Evolutionary conservation across 495 filamentous ascomycete species (phyloP).

Genomic region (Penicillium lagena): DNA sequence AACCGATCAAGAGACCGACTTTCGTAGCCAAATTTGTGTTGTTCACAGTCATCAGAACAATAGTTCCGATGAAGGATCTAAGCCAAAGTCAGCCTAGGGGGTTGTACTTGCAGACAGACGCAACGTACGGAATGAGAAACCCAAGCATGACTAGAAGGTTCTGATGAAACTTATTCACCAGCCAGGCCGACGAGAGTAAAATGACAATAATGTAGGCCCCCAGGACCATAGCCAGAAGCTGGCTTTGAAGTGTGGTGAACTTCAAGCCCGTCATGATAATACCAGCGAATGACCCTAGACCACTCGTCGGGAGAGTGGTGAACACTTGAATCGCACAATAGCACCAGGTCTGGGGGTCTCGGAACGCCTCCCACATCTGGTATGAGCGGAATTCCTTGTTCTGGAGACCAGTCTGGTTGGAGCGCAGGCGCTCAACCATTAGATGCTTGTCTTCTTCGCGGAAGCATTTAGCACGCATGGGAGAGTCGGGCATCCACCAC

Average conservation of each 20-base stretch:
- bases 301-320: slow-evolving; percentile 62
- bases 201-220: slow-evolving; percentile 66
- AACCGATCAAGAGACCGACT: slow-evolving; percentile 53
- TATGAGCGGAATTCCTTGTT: slow-evolving; percentile 42
- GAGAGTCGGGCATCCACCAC: slow-evolving; percentile 42
- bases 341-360: slow-evolving; percentile 39
- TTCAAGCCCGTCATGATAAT: slow-evolving; percentile 48
- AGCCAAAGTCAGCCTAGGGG: slow-evolving; percentile 1
- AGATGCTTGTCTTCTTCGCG: slow-evolving; percentile 42
- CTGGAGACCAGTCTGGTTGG: slow-evolving; percentile 50
- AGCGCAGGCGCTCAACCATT: slow-evolving; percentile 41
- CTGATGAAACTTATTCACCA: slow-evolving; percentile 58
- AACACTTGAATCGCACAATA: slow-evolving; percentile 52
- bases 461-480: slow-evolving; percentile 44
- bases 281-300: slow-evolving; percentile 60
- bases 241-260: slow-evolving; percentile 35
- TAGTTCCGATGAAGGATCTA: slow-evolving; percentile 53
- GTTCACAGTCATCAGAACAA: slow-evolving; percentile 58
- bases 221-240: slow-evolving; percentile 58
- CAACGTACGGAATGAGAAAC: slow-evolving; percentile 56
- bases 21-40: slow-evolving; percentile 38
- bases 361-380: slow-evolving; percentile 38
- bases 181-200: slow-evolving; percentile 53
- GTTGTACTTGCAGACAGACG: slow-evolving; percentile 21
- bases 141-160: slow-evolving; percentile 58